Evolutionary conservation across 495 filamentous ascomycete species (phyloP), one percentile per base, ranked within the genome.

Genomic region (Trypethelium eluteriae): DNA sequence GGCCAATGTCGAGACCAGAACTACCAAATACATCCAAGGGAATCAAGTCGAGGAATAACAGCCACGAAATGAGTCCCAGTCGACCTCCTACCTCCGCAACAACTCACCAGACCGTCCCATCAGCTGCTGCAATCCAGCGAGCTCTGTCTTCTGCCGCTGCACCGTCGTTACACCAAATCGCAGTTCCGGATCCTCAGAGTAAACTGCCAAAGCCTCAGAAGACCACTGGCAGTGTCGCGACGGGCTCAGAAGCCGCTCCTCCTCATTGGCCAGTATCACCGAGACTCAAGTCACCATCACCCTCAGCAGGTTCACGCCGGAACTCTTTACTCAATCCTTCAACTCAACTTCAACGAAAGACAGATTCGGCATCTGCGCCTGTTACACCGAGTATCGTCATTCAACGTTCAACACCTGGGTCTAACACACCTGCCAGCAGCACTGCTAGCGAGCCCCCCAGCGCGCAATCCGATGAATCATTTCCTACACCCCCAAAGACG

Each of bases 181-280:
- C 84, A 56, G 74, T 75, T 63, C 64, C 73, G 62, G 89, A 92
- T 62, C 74, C 82, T 36, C 79, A 79, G 39, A 74, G 83, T 71
- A 85, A 85, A 78, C 80, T 84, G 38, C 83, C 83, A 39, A 80
- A 81, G 64, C 84, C 85, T 41, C 84, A 84, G 63, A 92, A 90
- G 72, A 75, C 82, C 62, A 87, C 69, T 38, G 72, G 68, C 49
- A 69, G 69, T 5, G 61, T 53, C 32, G 53, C 53, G 53, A 59
- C 53, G 14, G 65, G 65, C 9, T 75, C 77, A 34, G 76, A 73
- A 59, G 74, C 76, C 71, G 89, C 77, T 74, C 84, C 74, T 79
- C 83, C 85, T 70, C 83, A 86, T 76, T 88, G 88, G 84, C 86
- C 86, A 35, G 76, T 84, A 64, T 88, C 85, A 36, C 86, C 86